phyloP scores from a whole-genome alignment of 352 stramenopile genomes.

The Phytophthora palmivora region DNA sequence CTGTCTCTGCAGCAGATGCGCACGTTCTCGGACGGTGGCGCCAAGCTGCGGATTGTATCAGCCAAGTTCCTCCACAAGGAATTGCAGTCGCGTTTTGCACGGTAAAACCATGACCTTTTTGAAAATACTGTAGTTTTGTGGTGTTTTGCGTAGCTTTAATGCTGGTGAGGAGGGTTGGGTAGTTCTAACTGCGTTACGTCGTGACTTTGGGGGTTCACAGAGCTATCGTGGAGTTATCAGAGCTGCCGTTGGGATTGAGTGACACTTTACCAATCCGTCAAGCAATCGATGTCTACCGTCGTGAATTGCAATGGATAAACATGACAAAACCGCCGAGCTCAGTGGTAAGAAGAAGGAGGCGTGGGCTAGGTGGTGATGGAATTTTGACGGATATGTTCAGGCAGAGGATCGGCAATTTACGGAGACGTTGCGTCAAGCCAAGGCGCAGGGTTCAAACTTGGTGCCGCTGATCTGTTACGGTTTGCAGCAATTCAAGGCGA shows the following conservation, averaged over 20 bases:
- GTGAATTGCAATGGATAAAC: slow-evolving; percentile 60
- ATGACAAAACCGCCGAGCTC: slow-evolving; percentile 49
- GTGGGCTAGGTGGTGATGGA: not conserved
- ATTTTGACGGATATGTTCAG: slow-evolving; percentile 16
- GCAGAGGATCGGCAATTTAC: slow-evolving; percentile 74
- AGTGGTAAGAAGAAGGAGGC: slow-evolving; percentile 27
- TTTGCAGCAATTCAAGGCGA: slow-evolving; percentile 69
- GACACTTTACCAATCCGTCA: slow-evolving; percentile 67
- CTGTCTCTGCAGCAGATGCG: slow-evolving; percentile 87
- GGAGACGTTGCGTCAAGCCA: slow-evolving; percentile 57
- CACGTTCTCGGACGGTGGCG: slow-evolving; percentile 65
- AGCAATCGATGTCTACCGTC: slow-evolving; percentile 70
- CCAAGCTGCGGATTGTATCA: slow-evolving; percentile 68
- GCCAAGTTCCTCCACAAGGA: slow-evolving; percentile 82
- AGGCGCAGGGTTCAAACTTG: slow-evolving; percentile 68
- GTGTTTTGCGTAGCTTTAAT: not conserved
- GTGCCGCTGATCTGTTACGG: slow-evolving; percentile 84
- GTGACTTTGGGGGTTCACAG: slow-evolving; percentile 15
- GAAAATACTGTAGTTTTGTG: not conserved
- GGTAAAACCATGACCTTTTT: slow-evolving; percentile 23
- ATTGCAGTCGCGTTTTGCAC: slow-evolving; percentile 78
- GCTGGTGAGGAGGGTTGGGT: not conserved
- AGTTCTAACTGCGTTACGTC: slow-evolving; percentile 4
- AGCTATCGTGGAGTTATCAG: slow-evolving; percentile 77
- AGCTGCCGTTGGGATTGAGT: slow-evolving; percentile 72